Evolutionary conservation across 2,329 filamentous ascomycete species (phyloP), one percentile per base, ranked within the genome.

Genomic region (Daldinia eschscholtzii): DNA sequence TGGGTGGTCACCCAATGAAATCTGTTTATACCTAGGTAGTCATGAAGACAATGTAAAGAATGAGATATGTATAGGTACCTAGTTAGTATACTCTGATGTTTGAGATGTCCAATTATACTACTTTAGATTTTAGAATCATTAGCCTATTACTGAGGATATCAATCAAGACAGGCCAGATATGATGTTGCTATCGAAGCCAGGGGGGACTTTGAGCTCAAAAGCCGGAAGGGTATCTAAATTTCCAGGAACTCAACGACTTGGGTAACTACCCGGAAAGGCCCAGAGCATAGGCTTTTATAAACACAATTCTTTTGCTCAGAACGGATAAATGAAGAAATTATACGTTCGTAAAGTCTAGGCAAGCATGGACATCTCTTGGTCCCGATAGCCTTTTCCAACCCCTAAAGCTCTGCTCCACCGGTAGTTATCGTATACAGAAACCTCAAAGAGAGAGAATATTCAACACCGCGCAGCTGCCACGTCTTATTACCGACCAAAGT

Each of bases 11-110:
- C 46, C 52, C 44, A 39, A 46, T 37, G 55, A 55, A 57, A 60
- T 57, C 13, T 63, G 58, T 58, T 65, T 50, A 65, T 61, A n/a
- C n/a, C n/a, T n/a, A n/a, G n/a, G n/a, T n/a, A 65, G 46, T 39
- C 15, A 55, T 15, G 60, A 63, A 28, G 58, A 56, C 39, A 55
- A 59, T 46, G 33, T 35, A 67, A 61, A 61, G 26, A 52, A 26
- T 52, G 26, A 33, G 26, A 52, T 52, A 18, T 15, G n/a, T 6
- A 33, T 33, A n/a, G 1, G 9, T 33, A 33, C 4, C 4, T 23
- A 10, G 33, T 7, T 9, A 9, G 6, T n/a, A 52, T 52, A 39
- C 13, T 15, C 35, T 26, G 4, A 52, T 10, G 33, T 56, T 42
- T 20, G 15, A 37, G 18, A 37, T 28, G 18, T 28, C 13, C 13